phyloP scores from a whole-genome alignment of 805 yeast genomes.

The Kluyveromyces siamensis region DNA sequence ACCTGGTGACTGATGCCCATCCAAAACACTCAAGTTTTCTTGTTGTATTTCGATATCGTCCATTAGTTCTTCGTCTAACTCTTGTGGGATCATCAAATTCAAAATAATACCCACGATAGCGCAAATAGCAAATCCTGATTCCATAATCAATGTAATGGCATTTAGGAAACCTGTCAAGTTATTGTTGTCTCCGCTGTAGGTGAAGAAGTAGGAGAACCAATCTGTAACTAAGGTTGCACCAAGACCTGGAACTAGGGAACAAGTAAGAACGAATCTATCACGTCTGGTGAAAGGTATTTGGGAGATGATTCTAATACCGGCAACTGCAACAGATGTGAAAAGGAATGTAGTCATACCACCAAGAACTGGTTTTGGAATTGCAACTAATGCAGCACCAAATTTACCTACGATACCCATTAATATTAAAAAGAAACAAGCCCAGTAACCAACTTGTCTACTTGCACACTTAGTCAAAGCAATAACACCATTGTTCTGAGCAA shows the following conservation, averaged over 20 bases:
- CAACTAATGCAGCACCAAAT: constrained; percentile 80
- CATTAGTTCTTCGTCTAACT: constrained; percentile 35
- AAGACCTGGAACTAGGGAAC: constrained; percentile 54
- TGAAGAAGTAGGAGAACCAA: constrained; percentile 59
- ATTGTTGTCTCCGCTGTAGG: constrained; percentile 53
- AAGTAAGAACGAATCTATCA: constrained; percentile 64
- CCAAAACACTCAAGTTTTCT: constrained; percentile 17
- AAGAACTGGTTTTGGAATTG: constrained; percentile 69
- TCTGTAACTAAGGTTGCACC: constrained; percentile 56
- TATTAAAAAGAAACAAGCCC: constrained; percentile 70
- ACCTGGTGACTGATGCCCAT: constrained; percentile 12
- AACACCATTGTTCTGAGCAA: constrained; percentile 95
- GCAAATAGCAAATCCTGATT: constrained; percentile 63
- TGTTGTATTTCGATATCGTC: constrained; percentile 20
- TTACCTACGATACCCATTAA: constrained; percentile 84
- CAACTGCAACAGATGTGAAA: constrained; percentile 67
- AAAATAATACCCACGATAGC: constrained; percentile 57
- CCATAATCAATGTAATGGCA: constrained; percentile 62
- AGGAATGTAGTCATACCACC: constrained; percentile 85
- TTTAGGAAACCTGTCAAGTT: constrained; percentile 53
- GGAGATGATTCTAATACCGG: constrained; percentile 61
- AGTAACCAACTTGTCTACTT: constrained; percentile 68
- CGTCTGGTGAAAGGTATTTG: constrained; percentile 49
- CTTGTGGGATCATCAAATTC: constrained; percentile 56
- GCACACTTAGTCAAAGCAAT: constrained; percentile 90